A percentile compares a stretch with the other conserved stretches of the same genome.
phyloP scores from a whole-genome alignment of 116 monocot species.

The Posidonia oceanica region DNA sequence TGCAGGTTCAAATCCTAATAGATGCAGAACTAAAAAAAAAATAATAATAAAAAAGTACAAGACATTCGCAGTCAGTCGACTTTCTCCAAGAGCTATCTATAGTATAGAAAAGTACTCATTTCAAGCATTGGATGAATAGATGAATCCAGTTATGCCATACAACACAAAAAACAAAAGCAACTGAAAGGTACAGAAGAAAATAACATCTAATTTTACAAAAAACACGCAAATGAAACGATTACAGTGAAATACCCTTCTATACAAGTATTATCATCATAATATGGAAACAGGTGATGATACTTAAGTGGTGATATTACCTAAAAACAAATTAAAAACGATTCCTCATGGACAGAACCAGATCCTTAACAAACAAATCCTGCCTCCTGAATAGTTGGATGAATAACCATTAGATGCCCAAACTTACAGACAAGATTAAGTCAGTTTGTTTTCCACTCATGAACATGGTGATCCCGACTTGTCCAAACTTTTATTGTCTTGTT shows the following conservation, averaged over 20 bases:
- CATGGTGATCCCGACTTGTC: background rate
- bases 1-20: too few relatives aligned
- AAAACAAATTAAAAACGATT: background rate
- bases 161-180: background rate
- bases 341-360: too few relatives aligned
- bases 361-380: too few relatives aligned
- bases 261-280: background rate
- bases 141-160: too few relatives aligned
- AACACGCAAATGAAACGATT: background rate
- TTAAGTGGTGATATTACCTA: background rate
- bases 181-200: background rate
- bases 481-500: background rate
- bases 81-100: too few relatives aligned
- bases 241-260: background rate
- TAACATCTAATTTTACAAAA: background rate
- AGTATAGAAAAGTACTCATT: background rate
- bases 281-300: background rate
- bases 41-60: too few relatives aligned
- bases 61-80: too few relatives aligned
- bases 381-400: too few relatives aligned
- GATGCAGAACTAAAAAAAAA: too few relatives aligned
- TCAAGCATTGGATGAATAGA: background rate
- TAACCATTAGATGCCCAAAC: too few relatives aligned
- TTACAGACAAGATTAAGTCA: too few relatives aligned
- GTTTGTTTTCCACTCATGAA: background rate